Evolutionary conservation across 2,329 filamentous ascomycete genomes (phyloP), one percentile per base, ranked within the genome.

Genomic region (Dothideomycetes sp.): DNA sequence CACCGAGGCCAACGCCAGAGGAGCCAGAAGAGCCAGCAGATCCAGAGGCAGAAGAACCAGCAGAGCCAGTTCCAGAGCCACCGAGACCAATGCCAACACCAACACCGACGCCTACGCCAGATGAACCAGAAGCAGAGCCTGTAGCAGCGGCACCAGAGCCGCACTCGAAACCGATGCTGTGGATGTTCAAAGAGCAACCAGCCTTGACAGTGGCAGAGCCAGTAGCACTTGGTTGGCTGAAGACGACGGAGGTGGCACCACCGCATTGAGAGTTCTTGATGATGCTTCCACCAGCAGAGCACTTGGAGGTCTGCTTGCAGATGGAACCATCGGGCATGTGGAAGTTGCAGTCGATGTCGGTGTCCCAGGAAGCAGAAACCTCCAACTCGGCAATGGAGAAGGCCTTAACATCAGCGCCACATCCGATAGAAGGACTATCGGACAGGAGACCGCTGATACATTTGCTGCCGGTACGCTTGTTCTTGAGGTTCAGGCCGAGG

Each of bases 201-300:
- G 72, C 69, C 37, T 51, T 49, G 38, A 50, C 46, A 14, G 48
- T 47, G 22, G 35, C 44, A 35, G 48, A 46, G 24, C 45, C 49
- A 46, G 58, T 62, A 38, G 70, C 60, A 47, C 74, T 65, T 56
- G 80, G 75, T 43, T 74, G 62, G 47, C 70, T 65, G 58, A 95
- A 79, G 40, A 75, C 78, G 45, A 95, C 86, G 42, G 77, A 79
- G 58, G 73, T 85, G 48, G 89, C 88, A 62, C 88, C 88, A 75
- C 87, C 89, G 60, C 89, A 96, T 72, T 95, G 86, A 45, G 69
- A 76, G 74, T 95, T 95, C 64, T 76, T 65, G 52, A 95, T 70
- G 34, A 72, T 74, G 43, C 77, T 79, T 53, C 84, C 84, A 12
- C 70, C 66, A 40, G 71, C 66, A 47, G 70, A 75, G 74, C 85